phyloP scores from a whole-genome alignment of 345 rosid genomes.

The Eucalyptus tenuipes region DNA sequence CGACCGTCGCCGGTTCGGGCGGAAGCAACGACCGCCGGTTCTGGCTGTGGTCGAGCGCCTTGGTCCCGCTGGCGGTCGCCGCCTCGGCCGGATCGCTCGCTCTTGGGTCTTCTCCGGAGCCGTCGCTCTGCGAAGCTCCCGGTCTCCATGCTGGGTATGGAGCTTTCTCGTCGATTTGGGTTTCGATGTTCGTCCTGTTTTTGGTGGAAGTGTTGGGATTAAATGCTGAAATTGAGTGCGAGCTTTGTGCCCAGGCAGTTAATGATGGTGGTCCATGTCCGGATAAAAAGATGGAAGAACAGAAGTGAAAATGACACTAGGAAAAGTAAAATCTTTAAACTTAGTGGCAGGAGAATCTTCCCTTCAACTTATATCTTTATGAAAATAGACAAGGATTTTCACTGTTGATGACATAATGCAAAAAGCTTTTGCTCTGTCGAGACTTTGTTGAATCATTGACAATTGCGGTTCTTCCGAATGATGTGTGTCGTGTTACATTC shows the following conservation, averaged over 20 bases:
- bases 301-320: not conserved
- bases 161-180: not conserved
- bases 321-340: not conserved
- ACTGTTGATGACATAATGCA: not conserved
- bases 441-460: not conserved
- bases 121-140: conserved; percentile 43
- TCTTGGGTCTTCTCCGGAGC: conserved; percentile 20
- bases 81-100: conserved; percentile 45
- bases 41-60: conserved; percentile 20
- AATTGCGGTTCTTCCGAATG: not conserved
- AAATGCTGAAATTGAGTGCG: not conserved
- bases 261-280: not conserved
- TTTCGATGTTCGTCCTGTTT: not conserved
- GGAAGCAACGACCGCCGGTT: not conserved
- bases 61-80: conserved; percentile 47
- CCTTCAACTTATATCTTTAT: not conserved
- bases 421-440: not conserved
- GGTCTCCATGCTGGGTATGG: conserved; percentile 31
- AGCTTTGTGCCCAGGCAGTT: not conserved
- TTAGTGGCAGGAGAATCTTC: not conserved
- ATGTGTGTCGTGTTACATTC: not conserved
- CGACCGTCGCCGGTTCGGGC: not conserved
- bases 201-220: not conserved
- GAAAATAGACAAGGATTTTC: not conserved
- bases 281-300: not conserved